These are phyloP conservation scores for Geosiphon pyriformis DNA, from an alignment of 192 early-diverging fungal genomes.

Conservation along the genomic window DNA sequence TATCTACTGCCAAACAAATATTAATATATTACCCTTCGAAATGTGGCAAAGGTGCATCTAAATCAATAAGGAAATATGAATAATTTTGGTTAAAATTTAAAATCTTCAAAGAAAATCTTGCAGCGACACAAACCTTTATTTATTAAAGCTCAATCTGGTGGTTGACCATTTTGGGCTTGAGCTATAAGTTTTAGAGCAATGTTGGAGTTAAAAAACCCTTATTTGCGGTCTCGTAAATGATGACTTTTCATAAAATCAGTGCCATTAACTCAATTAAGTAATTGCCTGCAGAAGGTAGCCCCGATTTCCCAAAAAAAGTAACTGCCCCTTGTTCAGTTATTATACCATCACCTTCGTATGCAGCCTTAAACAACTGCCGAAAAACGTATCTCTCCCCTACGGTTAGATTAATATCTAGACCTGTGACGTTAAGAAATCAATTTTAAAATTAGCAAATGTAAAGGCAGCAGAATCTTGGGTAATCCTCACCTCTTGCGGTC, in stretches of 20 bases:
- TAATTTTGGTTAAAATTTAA: background rate
- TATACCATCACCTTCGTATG: conserved; percentile 58
- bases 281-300: conserved; percentile 57
- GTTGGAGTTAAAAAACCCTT: conserved; percentile 66
- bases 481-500: too few relatives aligned
- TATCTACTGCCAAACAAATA: too few relatives aligned
- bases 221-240: conserved; percentile 69
- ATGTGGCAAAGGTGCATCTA: conserved; percentile 50
- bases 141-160: conserved; percentile 47
- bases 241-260: too few relatives aligned
- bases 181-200: conserved; percentile 87
- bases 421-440: too few relatives aligned
- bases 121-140: conserved; percentile 25
- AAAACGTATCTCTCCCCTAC: conserved; percentile 58
- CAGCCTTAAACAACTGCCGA: conserved; percentile 53
- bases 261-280: background rate
- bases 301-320: conserved; percentile 66
- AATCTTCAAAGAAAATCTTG: too few relatives aligned
- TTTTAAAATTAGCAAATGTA: too few relatives aligned
- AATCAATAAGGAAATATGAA: too few relatives aligned
- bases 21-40: too few relatives aligned
- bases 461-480: too few relatives aligned
- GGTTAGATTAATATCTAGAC: conserved; percentile 43
- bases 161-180: conserved; percentile 69
- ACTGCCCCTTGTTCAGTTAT: conserved; percentile 66